Conservation (phyloP, 371 early-diverging fungal genomes). For the Haplosporangium sp. region DNA sequence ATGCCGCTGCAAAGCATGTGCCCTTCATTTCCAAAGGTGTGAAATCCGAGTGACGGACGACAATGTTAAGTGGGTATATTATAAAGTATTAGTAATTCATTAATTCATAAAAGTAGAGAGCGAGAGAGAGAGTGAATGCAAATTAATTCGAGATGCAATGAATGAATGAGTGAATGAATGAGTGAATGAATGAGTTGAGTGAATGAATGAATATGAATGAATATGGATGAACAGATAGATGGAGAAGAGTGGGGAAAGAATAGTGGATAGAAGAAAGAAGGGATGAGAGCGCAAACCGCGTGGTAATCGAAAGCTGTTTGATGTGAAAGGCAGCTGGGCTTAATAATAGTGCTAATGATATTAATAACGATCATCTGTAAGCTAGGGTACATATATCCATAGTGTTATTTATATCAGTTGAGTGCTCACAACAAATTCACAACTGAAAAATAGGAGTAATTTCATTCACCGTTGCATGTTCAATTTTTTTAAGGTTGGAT, state of each 20-base stretch:
- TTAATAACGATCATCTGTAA: neutral
- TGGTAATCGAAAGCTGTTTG: neutral
- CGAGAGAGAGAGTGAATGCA: neutral
- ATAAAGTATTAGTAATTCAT: too few species aligned
- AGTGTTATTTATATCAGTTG: too few species aligned
- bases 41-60: too few species aligned
- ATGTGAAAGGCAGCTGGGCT: too few species aligned
- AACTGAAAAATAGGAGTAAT: neutral
- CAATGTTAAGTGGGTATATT: too few species aligned
- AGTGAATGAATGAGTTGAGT: neutral
- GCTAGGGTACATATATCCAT: too few species aligned
- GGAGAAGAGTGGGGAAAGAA: neutral
- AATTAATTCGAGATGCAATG: too few species aligned
- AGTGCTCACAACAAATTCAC: neutral
- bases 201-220: neutral
- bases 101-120: too few species aligned
- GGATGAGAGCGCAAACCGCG: neutral
- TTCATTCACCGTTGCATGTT: neutral
- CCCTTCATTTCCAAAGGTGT: slow-evolving; percentile 30
- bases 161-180: neutral
- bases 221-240: neutral
- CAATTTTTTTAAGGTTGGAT: neutral
- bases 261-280: neutral
- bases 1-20: slow-evolving; percentile 40
- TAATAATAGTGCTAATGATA: too few species aligned